Percentiles rank a stretch among this genome's conserved stretches.
These are phyloP conservation scores for Coemansia sp. DNA, from an alignment of 192 early-diverging fungal genomes.

Conservation along the genomic window DNA sequence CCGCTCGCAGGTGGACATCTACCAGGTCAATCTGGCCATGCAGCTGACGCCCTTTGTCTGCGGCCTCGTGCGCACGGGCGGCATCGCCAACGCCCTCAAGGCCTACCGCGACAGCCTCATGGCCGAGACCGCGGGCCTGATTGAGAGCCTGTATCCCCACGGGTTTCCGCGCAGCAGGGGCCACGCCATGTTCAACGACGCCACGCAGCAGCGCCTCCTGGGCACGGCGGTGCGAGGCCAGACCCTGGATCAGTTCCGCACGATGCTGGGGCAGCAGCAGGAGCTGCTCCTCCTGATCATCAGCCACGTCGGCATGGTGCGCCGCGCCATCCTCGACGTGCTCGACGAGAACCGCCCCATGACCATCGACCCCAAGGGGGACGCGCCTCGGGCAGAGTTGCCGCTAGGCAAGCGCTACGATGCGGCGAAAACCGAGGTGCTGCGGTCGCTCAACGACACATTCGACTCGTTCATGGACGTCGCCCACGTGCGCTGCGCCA, in stretches of 20 bases:
- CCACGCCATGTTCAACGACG: constrained; percentile 35
- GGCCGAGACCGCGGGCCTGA: constrained; percentile 72
- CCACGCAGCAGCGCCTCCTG: constrained; percentile 44
- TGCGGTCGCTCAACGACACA: constrained; percentile 71
- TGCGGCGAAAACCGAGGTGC: constrained; percentile 47
- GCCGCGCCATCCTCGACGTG: constrained; percentile 66
- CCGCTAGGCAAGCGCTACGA: constrained; percentile 14
- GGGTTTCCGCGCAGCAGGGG: constrained; percentile 42
- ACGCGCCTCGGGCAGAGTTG: not conserved
- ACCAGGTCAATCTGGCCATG: constrained; percentile 47
- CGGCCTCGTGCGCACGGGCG: constrained; percentile 76
- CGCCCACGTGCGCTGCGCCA: constrained; percentile 83
- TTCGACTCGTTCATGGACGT: constrained; percentile 82
- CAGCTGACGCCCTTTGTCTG: constrained; percentile 72
- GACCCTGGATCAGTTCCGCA: constrained; percentile 84
- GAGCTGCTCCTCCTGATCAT: constrained; percentile 72
- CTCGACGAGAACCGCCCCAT: constrained; percentile 61
- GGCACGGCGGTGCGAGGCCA: constrained; percentile 69
- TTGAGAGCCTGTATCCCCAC: constrained; percentile 66
- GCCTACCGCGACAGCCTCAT: constrained; percentile 75
- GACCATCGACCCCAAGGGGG: not conserved
- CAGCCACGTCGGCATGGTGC: constrained; percentile 68
- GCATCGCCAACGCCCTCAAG: constrained; percentile 67
- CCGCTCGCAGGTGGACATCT: constrained; percentile 43
- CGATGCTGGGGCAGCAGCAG: constrained; percentile 75